Evolutionary conservation across 1,284 basidiomycete genomes (phyloP), one percentile per base, ranked within the genome.

Genomic region (Grifola frondosa): DNA sequence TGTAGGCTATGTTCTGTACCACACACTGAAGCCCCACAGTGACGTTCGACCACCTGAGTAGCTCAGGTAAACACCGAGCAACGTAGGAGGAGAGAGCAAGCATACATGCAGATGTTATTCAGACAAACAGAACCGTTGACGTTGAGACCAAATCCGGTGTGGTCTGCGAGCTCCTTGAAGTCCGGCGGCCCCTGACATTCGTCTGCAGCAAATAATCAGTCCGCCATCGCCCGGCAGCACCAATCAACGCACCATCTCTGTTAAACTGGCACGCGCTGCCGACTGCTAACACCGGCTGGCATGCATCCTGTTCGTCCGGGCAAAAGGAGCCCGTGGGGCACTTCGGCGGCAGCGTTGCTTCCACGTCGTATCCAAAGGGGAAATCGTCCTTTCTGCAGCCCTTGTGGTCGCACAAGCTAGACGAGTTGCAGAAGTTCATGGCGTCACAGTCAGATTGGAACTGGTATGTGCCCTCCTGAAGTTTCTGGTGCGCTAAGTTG

Each of bases 41-140:
- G 13, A 74, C 77, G 58, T 91, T 88, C 10, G 88, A 82, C 73
- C 77, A 90, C 75, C 87, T 89, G 53, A 29, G 39, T 21, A 19
- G 33, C 33, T 28, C 28, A 25, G 20, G 25, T 37, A 24, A 43
- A 23, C 28, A 30, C 21, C 35, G 32, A 7, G 15, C 20, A 3
- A 15, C n/a, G 7, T 26, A 2, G 5, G 20, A 44, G 15, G 23
- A 38, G 16, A 34, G 32, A 16, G 16, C 31, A 20, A n/a, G 73
- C 86, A 40, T 61, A 91, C 87, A 84, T 80, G 83, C 89, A 92
- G 5, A 74, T 63, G 56, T 82, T 84, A 60, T 89, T 86, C 40
- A 95, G 73, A 61, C 91, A 93, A 22, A 92, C 74, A 2, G 88
- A 81, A 20, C 90, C 91, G 59, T 92, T 88, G 51, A 80, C 68